phyloP scores from a whole-genome alignment of 441 rosid species.

The Gossypium trilobum region DNA sequence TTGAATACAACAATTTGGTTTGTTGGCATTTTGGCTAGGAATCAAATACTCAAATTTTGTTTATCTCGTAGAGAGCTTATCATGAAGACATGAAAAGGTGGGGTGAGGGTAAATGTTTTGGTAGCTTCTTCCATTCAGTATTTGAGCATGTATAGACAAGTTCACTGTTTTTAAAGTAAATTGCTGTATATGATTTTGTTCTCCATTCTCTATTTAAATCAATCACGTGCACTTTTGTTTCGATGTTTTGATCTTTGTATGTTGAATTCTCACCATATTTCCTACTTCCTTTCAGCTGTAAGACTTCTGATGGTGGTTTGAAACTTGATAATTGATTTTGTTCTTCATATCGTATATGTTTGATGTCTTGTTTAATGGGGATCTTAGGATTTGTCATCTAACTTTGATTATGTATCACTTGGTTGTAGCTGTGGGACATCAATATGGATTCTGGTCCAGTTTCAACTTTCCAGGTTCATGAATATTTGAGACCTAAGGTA shows the following conservation, averaged over 20 bases:
- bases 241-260: not conserved
- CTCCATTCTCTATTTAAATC: not conserved
- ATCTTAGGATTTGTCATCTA: not conserved
- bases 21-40: conserved; percentile 4
- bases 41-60: not conserved
- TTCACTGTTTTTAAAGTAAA: not conserved
- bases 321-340: not conserved
- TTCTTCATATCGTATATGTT: not conserved
- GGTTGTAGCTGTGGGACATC: conserved; percentile 63
- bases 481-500: conserved; percentile 67
- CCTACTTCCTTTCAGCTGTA: not conserved
- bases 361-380: not conserved
- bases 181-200: not conserved
- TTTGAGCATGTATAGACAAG: not conserved
- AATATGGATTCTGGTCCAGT: conserved; percentile 83
- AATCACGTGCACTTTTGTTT: not conserved
- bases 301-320: not conserved
- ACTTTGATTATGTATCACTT: conserved; percentile 5
- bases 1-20: not conserved
- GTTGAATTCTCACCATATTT: not conserved
- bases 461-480: conserved; percentile 70
- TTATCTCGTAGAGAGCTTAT: not conserved
- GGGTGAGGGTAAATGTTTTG: not conserved
- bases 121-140: not conserved
- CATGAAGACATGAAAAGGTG: not conserved